Percentiles rank a stretch among this genome's conserved stretches.
phyloP scores from a whole-genome alignment of 1,139 yeast genomes.

The Groenewaldozyma sp. region DNA sequence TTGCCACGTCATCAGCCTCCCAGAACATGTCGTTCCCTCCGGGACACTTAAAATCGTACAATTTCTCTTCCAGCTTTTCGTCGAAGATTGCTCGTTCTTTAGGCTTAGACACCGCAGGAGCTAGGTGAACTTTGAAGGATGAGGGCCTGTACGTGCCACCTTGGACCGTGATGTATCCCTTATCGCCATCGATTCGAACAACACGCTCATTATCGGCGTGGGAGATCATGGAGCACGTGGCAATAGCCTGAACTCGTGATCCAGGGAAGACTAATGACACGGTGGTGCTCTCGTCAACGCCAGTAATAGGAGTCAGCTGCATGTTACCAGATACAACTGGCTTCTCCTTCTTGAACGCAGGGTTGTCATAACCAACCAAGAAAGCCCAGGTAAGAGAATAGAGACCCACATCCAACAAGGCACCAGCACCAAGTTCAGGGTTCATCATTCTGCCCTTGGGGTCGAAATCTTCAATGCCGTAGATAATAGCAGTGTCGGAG shows the following conservation, averaged over 20 bases:
- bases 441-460: constrained; percentile 19
- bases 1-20: constrained; percentile 45
- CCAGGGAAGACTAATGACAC: constrained; percentile 24
- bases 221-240: constrained; percentile 23
- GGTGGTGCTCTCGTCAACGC: constrained; percentile 26
- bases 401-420: constrained; percentile 51
- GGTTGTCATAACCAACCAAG: constrained; percentile 24
- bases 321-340: constrained; percentile 16
- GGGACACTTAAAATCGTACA: constrained; percentile 20
- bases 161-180: constrained; percentile 26
- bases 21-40: constrained; percentile 41
- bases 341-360: constrained; percentile 20
- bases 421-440: constrained; percentile 50
- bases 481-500: constrained; percentile 36
- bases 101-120: no score
- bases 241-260: constrained; percentile 23
- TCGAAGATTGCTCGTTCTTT: constrained; percentile 1
- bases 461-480: constrained; percentile 22
- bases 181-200: constrained; percentile 26
- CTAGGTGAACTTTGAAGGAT: constrained; percentile 10
- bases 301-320: constrained; percentile 18
- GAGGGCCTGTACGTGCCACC: constrained; percentile 25
- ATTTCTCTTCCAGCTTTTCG: constrained; percentile 1
- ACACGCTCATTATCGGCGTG: constrained; percentile 19
- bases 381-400: constrained; percentile 43